Conservation (phyloP, 306 rosid genomes). For the Herpetospermum pedunculosum region DNA sequence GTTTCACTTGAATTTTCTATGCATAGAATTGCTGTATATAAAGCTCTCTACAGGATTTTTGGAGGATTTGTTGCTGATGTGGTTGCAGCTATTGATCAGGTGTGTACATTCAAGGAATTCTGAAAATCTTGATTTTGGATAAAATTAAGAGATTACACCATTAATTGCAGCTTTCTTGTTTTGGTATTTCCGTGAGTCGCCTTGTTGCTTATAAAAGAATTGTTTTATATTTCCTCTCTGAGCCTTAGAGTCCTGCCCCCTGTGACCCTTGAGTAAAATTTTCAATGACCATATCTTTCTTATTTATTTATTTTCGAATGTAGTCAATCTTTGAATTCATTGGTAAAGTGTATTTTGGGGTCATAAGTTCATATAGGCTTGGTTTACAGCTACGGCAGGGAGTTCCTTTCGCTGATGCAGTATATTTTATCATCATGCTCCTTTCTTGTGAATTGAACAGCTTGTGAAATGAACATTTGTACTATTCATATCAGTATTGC, state of each 20-base stretch:
- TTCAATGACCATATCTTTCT: not conserved
- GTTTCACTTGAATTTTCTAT: conserved; percentile 14
- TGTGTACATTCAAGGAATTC: conserved; percentile 17
- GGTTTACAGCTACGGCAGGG: not conserved
- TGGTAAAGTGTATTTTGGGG: not conserved
- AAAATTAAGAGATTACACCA: not conserved
- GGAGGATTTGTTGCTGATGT: conserved; percentile 98
- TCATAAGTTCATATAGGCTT: not conserved
- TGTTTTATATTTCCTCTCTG: not conserved
- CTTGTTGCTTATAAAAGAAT: not conserved
- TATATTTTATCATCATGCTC: not conserved
- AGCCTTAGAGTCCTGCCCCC: not conserved
- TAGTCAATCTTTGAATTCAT: not conserved
- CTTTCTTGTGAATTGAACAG: not conserved
- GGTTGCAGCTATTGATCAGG: conserved; percentile 99
- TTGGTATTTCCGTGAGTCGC: not conserved
- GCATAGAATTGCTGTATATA: conserved; percentile 93
- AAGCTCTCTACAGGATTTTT: conserved; percentile 90
- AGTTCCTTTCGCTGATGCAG: not conserved
- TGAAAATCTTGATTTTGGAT: not conserved
- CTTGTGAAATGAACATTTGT: not conserved
- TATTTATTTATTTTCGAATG: not conserved
- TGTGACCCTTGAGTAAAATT: not conserved
- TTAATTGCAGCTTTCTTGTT: not conserved
- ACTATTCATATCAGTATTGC: not conserved